These are phyloP conservation scores for Neospora caninum DNA, from an alignment of 169 alveolate genomes.

Conservation along the genomic window DNA sequence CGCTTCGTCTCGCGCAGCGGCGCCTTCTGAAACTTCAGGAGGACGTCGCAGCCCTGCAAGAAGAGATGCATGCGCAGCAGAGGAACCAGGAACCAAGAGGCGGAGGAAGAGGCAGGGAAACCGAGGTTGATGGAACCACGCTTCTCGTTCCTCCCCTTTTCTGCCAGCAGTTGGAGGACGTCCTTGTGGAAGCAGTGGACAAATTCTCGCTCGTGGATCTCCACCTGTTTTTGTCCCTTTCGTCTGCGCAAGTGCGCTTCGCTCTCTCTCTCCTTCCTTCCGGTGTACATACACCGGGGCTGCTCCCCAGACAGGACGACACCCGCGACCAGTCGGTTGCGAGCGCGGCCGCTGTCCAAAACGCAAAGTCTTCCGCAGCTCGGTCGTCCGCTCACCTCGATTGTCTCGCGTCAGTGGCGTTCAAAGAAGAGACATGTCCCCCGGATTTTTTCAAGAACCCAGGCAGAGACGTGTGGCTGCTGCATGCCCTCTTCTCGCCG, in stretches of 20 bases:
- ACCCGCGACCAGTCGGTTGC: no score
- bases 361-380: neutral
- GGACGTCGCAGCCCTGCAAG: neutral
- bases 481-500: neutral
- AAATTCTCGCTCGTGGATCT: constrained; percentile 12
- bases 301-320: neutral
- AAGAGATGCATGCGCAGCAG: neutral
- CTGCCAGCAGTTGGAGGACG: neutral
- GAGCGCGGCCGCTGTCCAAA: neutral
- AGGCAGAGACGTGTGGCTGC: neutral
- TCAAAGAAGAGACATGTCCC: neutral
- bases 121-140: neutral
- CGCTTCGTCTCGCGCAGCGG: neutral
- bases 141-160: neutral
- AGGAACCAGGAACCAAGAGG: neutral
- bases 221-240: neutral
- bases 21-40: neutral
- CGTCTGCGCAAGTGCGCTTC: neutral
- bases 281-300: neutral
- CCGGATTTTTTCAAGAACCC: neutral
- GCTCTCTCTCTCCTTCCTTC: neutral
- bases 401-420: neutral
- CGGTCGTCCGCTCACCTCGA: neutral
- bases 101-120: neutral
- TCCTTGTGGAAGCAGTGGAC: neutral